Conservation (phyloP, 2,329 filamentous ascomycete species). For the Juglanconis sp. region DNA sequence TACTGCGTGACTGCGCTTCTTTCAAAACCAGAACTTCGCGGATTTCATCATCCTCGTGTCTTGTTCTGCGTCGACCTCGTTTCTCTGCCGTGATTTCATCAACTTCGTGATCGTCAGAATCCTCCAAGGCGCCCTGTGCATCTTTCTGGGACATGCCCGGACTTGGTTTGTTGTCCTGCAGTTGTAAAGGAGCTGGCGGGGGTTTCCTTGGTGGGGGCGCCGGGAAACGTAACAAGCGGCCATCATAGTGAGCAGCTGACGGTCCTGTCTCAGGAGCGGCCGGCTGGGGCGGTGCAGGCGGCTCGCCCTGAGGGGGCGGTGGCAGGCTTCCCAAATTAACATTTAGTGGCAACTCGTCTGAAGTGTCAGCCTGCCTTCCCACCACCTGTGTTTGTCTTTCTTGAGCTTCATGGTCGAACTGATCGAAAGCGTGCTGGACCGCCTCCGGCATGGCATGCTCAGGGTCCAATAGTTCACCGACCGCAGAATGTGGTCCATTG, state of each 20-base stretch:
- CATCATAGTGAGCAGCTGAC: slow-evolving; percentile 42
- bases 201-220: slow-evolving; percentile 70
- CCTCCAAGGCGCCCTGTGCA: slow-evolving; percentile 70
- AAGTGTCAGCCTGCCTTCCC: slow-evolving; percentile 43
- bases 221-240: slow-evolving; percentile 49
- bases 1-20: slow-evolving; percentile 67
- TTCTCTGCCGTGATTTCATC: slow-evolving; percentile 59
- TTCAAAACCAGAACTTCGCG: slow-evolving; percentile 66
- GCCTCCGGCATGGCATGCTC: slow-evolving; percentile 58
- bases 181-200: slow-evolving; percentile 79
- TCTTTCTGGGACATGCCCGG: slow-evolving; percentile 48
- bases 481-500: slow-evolving; percentile 37
- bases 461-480: slow-evolving; percentile 52
- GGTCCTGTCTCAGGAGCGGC: slow-evolving; percentile 31
- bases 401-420: slow-evolving; percentile 54
- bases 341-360: slow-evolving; percentile 49
- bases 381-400: slow-evolving; percentile 45
- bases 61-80: slow-evolving; percentile 76
- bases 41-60: slow-evolving; percentile 81
- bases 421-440: slow-evolving; percentile 56
- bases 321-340: slow-evolving; percentile 51
- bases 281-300: slow-evolving; percentile 35
- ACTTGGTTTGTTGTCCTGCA: slow-evolving; percentile 46
- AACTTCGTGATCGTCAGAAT: slow-evolving; percentile 77
- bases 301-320: slow-evolving; percentile 52